A percentile compares a stretch with the other conserved stretches of the same genome.
Evolutionary conservation across 2,329 filamentous ascomycete genomes (phyloP).

Genomic region (Fusarium brevicatenulatum): DNA sequence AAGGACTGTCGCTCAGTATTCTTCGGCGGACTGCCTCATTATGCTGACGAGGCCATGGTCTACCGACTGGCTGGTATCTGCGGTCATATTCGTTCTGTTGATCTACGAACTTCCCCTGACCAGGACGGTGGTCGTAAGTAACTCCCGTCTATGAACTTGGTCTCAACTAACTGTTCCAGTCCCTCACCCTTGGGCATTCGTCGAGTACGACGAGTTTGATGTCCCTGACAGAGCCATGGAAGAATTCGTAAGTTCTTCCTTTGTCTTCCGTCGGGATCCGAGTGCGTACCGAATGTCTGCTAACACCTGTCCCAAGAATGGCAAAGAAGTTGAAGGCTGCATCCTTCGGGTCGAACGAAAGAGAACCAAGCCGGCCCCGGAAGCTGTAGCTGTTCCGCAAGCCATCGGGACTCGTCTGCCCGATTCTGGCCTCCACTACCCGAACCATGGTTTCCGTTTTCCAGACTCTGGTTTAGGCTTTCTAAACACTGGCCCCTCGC

Average conservation of each 20-base stretch:
- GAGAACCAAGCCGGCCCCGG: conserved; percentile 35
- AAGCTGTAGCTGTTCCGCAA: background rate
- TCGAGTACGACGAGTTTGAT: conserved; percentile 54
- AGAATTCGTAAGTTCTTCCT: conserved; percentile 49
- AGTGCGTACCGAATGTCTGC: background rate
- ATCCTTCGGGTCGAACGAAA: conserved; percentile 54
- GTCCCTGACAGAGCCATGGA: conserved; percentile 51
- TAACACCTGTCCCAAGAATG: conserved; percentile 44
- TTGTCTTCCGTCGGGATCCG: background rate
- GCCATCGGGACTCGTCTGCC: background rate
- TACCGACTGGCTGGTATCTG: conserved; percentile 50
- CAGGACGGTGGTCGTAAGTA: conserved; percentile 23
- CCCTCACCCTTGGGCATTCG: conserved; percentile 48
- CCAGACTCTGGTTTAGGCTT: background rate
- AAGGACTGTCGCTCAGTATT: conserved; percentile 59
- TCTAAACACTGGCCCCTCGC: background rate
- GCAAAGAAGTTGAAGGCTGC: conserved; percentile 45
- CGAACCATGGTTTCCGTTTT: background rate
- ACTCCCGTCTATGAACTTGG: background rate
- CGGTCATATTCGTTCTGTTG: conserved; percentile 48
- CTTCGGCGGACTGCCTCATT: conserved; percentile 56
- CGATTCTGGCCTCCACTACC: background rate
- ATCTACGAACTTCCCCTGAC: conserved; percentile 8
- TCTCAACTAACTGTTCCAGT: conserved; percentile 29
- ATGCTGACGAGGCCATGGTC: conserved; percentile 51